A percentile compares a stretch with the other conserved stretches of the same genome.
Evolutionary conservation across 2,329 filamentous ascomycete genomes (phyloP).

Genomic region (Aspergillus amoenus): DNA sequence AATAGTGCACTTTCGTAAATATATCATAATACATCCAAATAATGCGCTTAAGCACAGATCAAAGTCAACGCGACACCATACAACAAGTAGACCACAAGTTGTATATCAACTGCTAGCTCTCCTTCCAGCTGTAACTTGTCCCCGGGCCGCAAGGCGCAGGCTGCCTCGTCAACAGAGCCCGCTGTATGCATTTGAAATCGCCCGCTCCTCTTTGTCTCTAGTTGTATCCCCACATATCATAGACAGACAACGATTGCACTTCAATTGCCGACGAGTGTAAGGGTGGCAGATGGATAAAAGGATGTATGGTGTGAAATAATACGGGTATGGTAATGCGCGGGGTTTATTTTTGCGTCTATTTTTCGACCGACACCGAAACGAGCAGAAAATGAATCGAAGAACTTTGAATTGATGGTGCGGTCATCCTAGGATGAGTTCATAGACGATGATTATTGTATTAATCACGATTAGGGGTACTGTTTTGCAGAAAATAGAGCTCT

Average conservation of each 20-base stretch:
- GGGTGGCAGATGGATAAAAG: not conserved
- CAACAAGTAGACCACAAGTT: not conserved
- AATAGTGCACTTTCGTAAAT: not conserved
- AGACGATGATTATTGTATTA: constrained; percentile 79
- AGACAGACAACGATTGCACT: not conserved
- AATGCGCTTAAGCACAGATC: not conserved
- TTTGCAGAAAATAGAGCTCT: not conserved
- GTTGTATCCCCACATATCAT: not conserved
- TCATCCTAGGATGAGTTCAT: constrained; percentile 75
- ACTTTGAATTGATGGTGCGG: not conserved
- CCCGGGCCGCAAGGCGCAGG: not conserved
- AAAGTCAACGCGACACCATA: not conserved
- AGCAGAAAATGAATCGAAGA: not conserved
- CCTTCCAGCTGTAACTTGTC: not conserved
- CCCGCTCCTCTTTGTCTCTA: not conserved
- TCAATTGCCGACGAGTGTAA: not conserved
- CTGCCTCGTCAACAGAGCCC: not conserved
- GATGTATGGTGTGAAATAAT: not conserved
- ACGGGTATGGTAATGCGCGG: not conserved
- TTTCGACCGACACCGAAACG: not conserved
- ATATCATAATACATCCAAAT: constrained; percentile 9
- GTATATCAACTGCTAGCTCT: too few species aligned
- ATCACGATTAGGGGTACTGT: constrained; percentile 80
- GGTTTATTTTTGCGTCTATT: not conserved
- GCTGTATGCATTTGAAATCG: not conserved